Conservation (phyloP, 495 filamentous ascomycete genomes). For the Aspergillus leporis region DNA sequence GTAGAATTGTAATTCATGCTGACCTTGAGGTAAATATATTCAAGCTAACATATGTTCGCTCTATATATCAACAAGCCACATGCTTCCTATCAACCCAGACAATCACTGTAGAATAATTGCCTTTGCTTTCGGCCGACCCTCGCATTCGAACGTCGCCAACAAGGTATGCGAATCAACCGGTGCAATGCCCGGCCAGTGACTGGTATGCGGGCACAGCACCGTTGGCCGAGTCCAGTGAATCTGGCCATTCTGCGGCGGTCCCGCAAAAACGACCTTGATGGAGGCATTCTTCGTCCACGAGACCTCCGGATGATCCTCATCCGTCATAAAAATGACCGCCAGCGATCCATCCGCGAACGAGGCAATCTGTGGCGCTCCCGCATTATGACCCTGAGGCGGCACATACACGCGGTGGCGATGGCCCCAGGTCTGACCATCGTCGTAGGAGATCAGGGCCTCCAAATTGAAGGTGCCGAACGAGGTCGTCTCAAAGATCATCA, state of each 20-base stretch:
- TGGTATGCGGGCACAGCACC: conserved; percentile 31
- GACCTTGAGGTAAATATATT: too few species aligned
- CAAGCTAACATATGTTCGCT: too few species aligned
- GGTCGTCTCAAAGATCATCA: conserved; percentile 62
- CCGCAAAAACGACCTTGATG: conserved; percentile 42
- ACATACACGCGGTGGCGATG: conserved; percentile 52
- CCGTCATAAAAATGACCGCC: conserved; percentile 61
- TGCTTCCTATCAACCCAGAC: neutral
- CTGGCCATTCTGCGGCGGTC: conserved; percentile 35
- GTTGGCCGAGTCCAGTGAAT: conserved; percentile 35
- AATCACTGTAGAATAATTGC: conserved; percentile 30
- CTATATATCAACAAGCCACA: neutral
- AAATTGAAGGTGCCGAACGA: conserved; percentile 51
- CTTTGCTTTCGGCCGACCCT: conserved; percentile 35
- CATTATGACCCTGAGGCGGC: conserved; percentile 46
- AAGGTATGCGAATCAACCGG: conserved; percentile 36
- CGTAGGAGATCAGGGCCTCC: conserved; percentile 56
- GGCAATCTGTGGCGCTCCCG: conserved; percentile 60
- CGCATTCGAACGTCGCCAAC: conserved; percentile 44
- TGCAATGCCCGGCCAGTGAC: conserved; percentile 48
- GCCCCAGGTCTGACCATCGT: conserved; percentile 57
- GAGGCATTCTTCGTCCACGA: conserved; percentile 42
- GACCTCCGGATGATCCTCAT: conserved; percentile 49
- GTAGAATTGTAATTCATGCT: neutral
- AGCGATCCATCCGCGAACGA: conserved; percentile 57